Evolutionary conservation across 495 filamentous ascomycete species (phyloP).

Genomic region (Penicillium silybi): DNA sequence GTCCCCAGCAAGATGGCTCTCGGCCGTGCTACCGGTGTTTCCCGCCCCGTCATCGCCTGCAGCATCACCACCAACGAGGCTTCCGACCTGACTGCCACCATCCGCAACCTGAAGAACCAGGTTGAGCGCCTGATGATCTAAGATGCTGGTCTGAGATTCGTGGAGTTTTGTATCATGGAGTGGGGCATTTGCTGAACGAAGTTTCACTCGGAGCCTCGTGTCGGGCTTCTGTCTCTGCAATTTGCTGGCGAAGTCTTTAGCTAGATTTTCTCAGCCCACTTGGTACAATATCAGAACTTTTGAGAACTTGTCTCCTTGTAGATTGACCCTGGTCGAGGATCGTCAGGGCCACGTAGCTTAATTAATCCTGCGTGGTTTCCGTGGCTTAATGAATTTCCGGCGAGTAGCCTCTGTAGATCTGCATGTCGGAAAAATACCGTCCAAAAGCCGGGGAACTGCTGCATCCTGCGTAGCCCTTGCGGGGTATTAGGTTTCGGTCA

Average conservation of each 20-base stretch:
- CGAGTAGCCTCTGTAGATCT: not conserved
- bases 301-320: slow-evolving; percentile 4
- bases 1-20: slow-evolving; percentile 68
- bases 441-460: not conserved
- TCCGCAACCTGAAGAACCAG: slow-evolving; percentile 84
- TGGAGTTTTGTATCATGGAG: slow-evolving; percentile 1
- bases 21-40: slow-evolving; percentile 72
- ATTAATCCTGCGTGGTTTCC: not conserved
- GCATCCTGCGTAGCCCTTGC: not conserved
- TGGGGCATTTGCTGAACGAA: not conserved
- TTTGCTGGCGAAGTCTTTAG: slow-evolving; percentile 19
- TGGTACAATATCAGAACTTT: slow-evolving; percentile 10
- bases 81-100: slow-evolving; percentile 79
- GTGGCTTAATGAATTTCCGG: not conserved
- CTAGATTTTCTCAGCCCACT: slow-evolving; percentile 12
- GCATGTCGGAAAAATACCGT: not conserved
- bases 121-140: slow-evolving; percentile 96
- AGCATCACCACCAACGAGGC: slow-evolving; percentile 86
- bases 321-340: not conserved
- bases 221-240: not conserved
- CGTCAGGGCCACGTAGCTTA: not conserved
- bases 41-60: slow-evolving; percentile 76
- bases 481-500: not conserved
- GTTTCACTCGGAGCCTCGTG: not conserved
- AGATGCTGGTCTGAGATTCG: slow-evolving; percentile 19